These are phyloP conservation scores for Nigrospora sphaerica DNA, from an alignment of 2,329 filamentous ascomycete genomes.

Conservation along the genomic window DNA sequence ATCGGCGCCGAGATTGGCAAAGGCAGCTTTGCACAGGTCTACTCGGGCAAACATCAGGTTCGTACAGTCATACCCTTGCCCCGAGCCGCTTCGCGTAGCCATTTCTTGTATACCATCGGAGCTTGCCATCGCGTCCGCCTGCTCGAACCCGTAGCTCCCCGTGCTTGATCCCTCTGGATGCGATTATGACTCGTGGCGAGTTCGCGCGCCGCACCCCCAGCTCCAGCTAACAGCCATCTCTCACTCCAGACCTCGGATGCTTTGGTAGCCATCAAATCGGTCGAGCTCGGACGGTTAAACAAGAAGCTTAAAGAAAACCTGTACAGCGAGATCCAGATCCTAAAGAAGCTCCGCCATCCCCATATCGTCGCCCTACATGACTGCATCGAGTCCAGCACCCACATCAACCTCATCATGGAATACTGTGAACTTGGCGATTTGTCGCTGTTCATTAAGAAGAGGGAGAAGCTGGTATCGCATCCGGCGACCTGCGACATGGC, in stretches of 20 bases:
- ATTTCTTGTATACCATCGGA: neutral
- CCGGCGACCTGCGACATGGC: slow-evolving; percentile 85
- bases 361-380: slow-evolving; percentile 96
- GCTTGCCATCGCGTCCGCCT: too few relatives aligned
- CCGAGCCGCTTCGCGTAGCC: neutral
- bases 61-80: slow-evolving; percentile 21
- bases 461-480: slow-evolving; percentile 71
- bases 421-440: slow-evolving; percentile 94
- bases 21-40: slow-evolving; percentile 96
- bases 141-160: too few relatives aligned
- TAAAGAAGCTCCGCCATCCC: slow-evolving; percentile 87
- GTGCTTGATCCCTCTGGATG: neutral
- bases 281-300: slow-evolving; percentile 83
- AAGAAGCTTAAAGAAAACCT: slow-evolving; percentile 96
- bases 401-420: slow-evolving; percentile 98
- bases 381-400: slow-evolving; percentile 76
- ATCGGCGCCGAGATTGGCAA: slow-evolving; percentile 89
- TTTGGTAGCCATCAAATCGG: slow-evolving; percentile 92
- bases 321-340: slow-evolving; percentile 89
- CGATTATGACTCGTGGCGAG: slow-evolving; percentile 2
- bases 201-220: neutral
- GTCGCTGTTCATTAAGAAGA: slow-evolving; percentile 92
- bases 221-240: slow-evolving; percentile 2
- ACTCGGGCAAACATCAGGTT: slow-evolving; percentile 79
- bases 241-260: slow-evolving; percentile 61